Evolutionary conservation across 2,329 filamentous ascomycete species (phyloP), one percentile per base, ranked within the genome.

Genomic region (Elsinoe necatrix): DNA sequence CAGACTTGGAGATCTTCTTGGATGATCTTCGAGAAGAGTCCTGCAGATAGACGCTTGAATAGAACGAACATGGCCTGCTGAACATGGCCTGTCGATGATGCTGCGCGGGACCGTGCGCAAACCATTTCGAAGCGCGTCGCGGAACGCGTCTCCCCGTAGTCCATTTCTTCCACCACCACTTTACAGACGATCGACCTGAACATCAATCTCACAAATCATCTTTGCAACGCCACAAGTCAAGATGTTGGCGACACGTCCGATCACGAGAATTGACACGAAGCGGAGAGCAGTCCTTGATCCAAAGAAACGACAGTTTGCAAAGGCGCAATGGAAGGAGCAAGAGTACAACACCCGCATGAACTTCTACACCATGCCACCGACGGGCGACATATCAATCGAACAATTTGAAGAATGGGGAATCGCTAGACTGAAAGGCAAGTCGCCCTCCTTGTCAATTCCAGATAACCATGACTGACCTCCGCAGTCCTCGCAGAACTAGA

Each of bases 391-490:
- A 64, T 95, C 89, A 0, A 83, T 98, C 41, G 93, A 98, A 68
- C 85, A 98, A 69, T 98, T 98, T 66, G 93, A 98, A 70, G 90
- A 95, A 80, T 98, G 93, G 93, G 93, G 91, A 9, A 97, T 98
- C 66, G 88, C 95, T 66, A 80, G 93, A 57, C 72, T 98, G 62
- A 85, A 89, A 73, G 81, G 89, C 89, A 51, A 7, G 16, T 0
- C 7, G 1, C 14, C 3, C 4, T 16, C 14, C 1, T 2, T 16
- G 7, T 14, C 1, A 12, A 2, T 35, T 52, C 11, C 43, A 3
- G 29, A 25, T 4, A 2, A 20, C 4, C 34, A 43, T 27, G 1
- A 31, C 18, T 4, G 25, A 52, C 20, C 20, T 20, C 8, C 29
- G 66, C 58, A 89, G 87, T 95, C 52, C 84, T 95, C 59, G 87